Evolutionary conservation across 768 basidiomycete genomes (phyloP), one percentile per base, ranked within the genome.

Genomic region (Neoboletus brunneissimus): DNA sequence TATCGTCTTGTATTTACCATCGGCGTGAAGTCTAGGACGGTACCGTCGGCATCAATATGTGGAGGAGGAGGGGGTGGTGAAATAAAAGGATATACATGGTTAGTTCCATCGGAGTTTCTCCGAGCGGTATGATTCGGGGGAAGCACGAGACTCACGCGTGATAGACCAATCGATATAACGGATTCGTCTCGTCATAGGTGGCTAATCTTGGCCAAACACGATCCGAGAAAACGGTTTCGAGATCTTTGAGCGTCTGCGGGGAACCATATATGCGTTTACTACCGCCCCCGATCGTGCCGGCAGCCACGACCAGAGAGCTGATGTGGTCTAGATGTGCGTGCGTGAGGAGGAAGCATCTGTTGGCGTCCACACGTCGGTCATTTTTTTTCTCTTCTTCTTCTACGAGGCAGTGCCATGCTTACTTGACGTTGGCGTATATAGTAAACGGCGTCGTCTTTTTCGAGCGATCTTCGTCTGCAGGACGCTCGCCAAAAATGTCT

Each of bases 291-390:
- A 91, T 67, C 1, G 92, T 86, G 37, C 94, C 95, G 16, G 94
- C 92, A 1, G 88, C 83, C 51, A 98, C 72, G 53, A 96, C 83
- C 29, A 97, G 79, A 40, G 91, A 86, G 57, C 81, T 83, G 63
- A 92, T 81, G 70, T 98, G 95, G 73, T 98, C 95, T 27, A 98
- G 74, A 71, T 98, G 95, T 0, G 90, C 87, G 67, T 96, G 94
- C 6, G 90, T 89, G 62, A 97, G 77, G 57, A 95, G 77, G 66
- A 89, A 96, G 61, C 85, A 90, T 58, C 92, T 94, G 25, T n/a
- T n/a, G n/a, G n/a, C n/a, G n/a, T n/a, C n/a, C n/a, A n/a, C n/a
- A n/a, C n/a, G n/a, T n/a, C n/a, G n/a, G n/a, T n/a, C n/a, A n/a
- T n/a, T n/a, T n/a, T n/a, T n/a, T n/a, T 25, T 25, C 25, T 25